Base-by-base conservation (phyloP, 1,284 basidiomycete genomes). In the Marasmius fiardii region DNA sequence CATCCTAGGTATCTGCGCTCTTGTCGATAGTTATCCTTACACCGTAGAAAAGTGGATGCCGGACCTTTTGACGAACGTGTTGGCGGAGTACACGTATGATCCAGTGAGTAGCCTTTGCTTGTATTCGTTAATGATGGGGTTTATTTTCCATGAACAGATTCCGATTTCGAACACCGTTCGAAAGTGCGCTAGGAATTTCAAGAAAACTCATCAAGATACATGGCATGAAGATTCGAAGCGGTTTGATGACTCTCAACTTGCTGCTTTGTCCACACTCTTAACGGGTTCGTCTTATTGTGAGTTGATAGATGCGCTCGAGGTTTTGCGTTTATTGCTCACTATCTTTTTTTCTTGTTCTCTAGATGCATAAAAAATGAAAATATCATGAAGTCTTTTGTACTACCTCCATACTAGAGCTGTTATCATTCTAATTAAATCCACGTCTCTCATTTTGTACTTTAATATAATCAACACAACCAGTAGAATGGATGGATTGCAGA, bases 31-130 rank as follows among this genome's bases (percentile, higher is more conserved):
- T 47, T 92, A 89, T 65, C 91, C 91, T 0, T 93, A 93, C 69
- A 91, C 90, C 0, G 86, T 93, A 33, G 91, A 92, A 60, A 84
- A 83, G 59, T 94, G 91, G 90, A 87, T 92, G 81, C 91, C 91
- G 0, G 81, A 83, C 41, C 74, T 92, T 52, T 72, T 89, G 58
- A 85, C 86, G 50, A 81, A 77, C 58, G 79, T 88, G 21, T 73
- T 93, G 50, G 86, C 84, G n/a, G 86, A 90, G 65, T 89, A 92
- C 67, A 86, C 89, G 1, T 88, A 92, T 61, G 90, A 92, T 65
- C 92, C 92, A 14, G 83, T 86, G 56, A 54, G 75, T 61, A 62
- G 68, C 54, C 50, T 58, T n/a, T n/a, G n/a, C 57, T 33, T 24
- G 33, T 51, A 44, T 51, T 24, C 31, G 23, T 58, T 58, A 52